These are phyloP conservation scores for Backusella tuberculispora DNA, from an alignment of 192 early-diverging fungal genomes.

Conservation along the genomic window DNA sequence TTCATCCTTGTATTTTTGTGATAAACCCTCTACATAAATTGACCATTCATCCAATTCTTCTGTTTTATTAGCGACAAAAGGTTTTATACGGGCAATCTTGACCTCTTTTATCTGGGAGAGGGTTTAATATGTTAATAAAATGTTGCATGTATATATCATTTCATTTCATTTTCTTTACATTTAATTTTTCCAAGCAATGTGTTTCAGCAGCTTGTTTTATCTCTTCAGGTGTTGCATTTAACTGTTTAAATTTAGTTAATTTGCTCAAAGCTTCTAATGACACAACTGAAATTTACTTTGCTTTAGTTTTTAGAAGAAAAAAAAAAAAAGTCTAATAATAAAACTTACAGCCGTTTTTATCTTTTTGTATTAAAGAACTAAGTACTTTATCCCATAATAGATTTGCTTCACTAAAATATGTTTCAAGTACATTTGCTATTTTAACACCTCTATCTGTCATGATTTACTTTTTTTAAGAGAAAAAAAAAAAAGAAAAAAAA, in stretches of 20 bases:
- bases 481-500: constrained; percentile 4
- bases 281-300: constrained; percentile 4
- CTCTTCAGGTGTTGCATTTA: constrained; percentile 15
- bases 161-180: not conserved
- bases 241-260: constrained; percentile 16
- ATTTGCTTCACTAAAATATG: constrained; percentile 38
- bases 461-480: not conserved
- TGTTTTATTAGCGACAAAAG: constrained; percentile 17
- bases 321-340: not conserved
- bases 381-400: constrained; percentile 37
- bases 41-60: constrained; percentile 34
- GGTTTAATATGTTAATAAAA: not conserved
- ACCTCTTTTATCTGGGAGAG: not conserved
- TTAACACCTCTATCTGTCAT: constrained; percentile 19
- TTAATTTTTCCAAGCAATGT: not conserved
- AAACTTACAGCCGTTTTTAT: constrained; percentile 26
- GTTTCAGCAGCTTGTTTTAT: not conserved
- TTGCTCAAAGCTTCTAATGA: constrained; percentile 3
- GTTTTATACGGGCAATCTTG: constrained; percentile 26
- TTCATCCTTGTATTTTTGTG: constrained; percentile 18
- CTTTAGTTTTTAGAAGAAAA: not conserved
- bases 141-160: not conserved
- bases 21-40: constrained; percentile 35
- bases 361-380: not conserved
- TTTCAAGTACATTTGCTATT: constrained; percentile 26